Evolutionary conservation across 140 eudicot genomes (phyloP).

Genomic region (Oenanthe javanica): DNA sequence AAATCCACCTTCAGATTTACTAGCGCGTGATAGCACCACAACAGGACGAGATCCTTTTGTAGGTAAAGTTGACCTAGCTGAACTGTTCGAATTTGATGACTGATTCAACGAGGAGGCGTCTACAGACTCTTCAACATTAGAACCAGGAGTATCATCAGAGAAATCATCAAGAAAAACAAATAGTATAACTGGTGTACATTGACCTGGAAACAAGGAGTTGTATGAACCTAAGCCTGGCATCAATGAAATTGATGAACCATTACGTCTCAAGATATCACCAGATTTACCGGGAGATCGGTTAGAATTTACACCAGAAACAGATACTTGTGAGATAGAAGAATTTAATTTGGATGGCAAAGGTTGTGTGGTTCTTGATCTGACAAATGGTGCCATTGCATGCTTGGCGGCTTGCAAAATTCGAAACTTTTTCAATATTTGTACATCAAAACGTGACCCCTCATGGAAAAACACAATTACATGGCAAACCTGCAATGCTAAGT

Average conservation of each 20-base stretch:
- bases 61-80: conserved; percentile 31
- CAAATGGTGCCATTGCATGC: conserved; percentile 52
- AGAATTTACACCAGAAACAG: conserved; percentile 40
- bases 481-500: conserved; percentile 68
- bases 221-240: conserved; percentile 70
- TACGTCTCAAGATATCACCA: conserved; percentile 47
- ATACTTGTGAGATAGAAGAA: conserved; percentile 39
- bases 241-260: conserved; percentile 41
- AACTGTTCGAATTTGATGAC: conserved; percentile 35
- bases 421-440: conserved; percentile 55
- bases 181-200: conserved; percentile 78
- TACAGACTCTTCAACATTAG: conserved; percentile 38
- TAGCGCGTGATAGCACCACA: conserved; percentile 64
- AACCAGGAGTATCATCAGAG: conserved; percentile 31
- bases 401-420: conserved; percentile 84
- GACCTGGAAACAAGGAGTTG: conserved; percentile 79
- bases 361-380: conserved; percentile 38
- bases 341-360: conserved; percentile 38
- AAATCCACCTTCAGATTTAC: conserved; percentile 62
- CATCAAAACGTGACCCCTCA: conserved; percentile 84
- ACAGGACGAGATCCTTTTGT: conserved; percentile 63
- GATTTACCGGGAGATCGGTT: conserved; percentile 66
- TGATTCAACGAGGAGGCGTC: conserved; percentile 45
- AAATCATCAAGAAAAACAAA: conserved; percentile 87
- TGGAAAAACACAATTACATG: conserved; percentile 64